phyloP scores from a whole-genome alignment of 495 filamentous ascomycete genomes.

The Penicillium parvum region DNA sequence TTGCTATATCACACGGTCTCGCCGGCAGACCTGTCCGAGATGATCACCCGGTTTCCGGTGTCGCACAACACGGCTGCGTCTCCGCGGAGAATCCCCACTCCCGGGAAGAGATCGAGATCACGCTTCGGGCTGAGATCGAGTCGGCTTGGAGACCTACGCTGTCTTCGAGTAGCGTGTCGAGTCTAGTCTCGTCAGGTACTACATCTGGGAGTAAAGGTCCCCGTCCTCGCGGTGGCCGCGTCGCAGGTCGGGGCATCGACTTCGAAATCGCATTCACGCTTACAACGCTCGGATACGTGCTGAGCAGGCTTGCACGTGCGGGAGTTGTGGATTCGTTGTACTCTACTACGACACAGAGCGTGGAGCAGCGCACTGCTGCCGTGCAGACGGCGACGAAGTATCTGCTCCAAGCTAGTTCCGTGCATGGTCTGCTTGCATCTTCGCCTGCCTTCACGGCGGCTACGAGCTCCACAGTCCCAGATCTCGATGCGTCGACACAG shows the following conservation, averaged over 20 bases:
- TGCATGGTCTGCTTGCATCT: conserved; percentile 63
- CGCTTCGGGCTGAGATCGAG: conserved; percentile 51
- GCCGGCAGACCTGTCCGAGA: conserved; percentile 33
- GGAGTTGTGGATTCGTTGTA: conserved; percentile 51
- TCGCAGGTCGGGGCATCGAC: conserved; percentile 69
- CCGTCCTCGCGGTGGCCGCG: conserved; percentile 38
- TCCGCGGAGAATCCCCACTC: conserved; percentile 8
- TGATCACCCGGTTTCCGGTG: background rate
- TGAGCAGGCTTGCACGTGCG: conserved; percentile 64
- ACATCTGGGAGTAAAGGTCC: background rate
- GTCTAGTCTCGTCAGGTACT: background rate
- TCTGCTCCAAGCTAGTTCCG: conserved; percentile 73
- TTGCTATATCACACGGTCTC: conserved; percentile 68
- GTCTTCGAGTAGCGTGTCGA: conserved; percentile 37
- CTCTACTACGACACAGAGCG: conserved; percentile 54
- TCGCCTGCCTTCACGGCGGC: conserved; percentile 24
- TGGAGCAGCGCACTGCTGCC: conserved; percentile 61
- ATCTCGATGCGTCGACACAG: conserved; percentile 63
- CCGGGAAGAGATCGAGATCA: conserved; percentile 58
- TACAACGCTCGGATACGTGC: conserved; percentile 67
- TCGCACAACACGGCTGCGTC: too few species aligned
- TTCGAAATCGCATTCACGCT: conserved; percentile 79
- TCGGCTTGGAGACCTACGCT: conserved; percentile 85
- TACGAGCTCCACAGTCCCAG: conserved; percentile 30
- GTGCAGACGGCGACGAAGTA: conserved; percentile 71